Evolutionary conservation across 2,329 filamentous ascomycete genomes (phyloP).

Genomic region (Lecanicillium sp.): DNA sequence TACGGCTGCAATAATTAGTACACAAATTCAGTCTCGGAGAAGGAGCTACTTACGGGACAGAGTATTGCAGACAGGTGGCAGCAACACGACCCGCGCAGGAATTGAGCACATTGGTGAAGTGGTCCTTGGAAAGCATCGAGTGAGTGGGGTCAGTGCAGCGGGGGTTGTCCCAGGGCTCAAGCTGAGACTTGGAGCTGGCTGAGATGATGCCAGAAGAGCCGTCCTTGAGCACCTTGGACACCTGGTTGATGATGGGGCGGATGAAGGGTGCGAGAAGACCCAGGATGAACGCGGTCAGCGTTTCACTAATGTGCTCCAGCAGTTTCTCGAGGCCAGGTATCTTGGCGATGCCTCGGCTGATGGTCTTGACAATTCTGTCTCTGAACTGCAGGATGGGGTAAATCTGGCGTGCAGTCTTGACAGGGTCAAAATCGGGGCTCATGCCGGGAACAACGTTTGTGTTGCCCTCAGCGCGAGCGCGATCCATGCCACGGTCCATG

Average conservation of each 20-base stretch:
- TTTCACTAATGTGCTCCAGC: slow-evolving; percentile 92
- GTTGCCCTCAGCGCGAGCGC: slow-evolving; percentile 37
- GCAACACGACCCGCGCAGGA: slow-evolving; percentile 70
- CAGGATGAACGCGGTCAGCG: slow-evolving; percentile 84
- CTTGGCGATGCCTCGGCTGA: slow-evolving; percentile 81
- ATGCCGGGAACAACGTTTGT: slow-evolving; percentile 64
- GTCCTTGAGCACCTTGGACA: slow-evolving; percentile 76
- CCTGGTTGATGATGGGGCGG: slow-evolving; percentile 81
- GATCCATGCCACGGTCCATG: slow-evolving; percentile 23
- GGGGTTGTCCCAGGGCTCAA: slow-evolving; percentile 74
- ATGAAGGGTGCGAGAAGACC: slow-evolving; percentile 88
- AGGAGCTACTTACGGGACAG: slow-evolving; percentile 59
- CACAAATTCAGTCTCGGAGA: not conserved
- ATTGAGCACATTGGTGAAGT: slow-evolving; percentile 75
- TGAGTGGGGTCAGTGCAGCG: slow-evolving; percentile 73
- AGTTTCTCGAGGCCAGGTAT: slow-evolving; percentile 84
- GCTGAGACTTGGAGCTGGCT: slow-evolving; percentile 66
- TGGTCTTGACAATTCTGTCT: slow-evolving; percentile 85
- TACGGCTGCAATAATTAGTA: slow-evolving; percentile 42
- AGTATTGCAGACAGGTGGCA: slow-evolving; percentile 73
- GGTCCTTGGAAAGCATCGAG: slow-evolving; percentile 72
- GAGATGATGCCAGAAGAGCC: slow-evolving; percentile 69
- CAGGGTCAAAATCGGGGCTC: slow-evolving; percentile 69
- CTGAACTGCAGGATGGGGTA: slow-evolving; percentile 93
- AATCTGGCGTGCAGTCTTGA: slow-evolving; percentile 72